These are phyloP conservation scores for Lasiodiplodia sp. DNA, from an alignment of 2,329 filamentous ascomycete species.

Conservation along the genomic window DNA sequence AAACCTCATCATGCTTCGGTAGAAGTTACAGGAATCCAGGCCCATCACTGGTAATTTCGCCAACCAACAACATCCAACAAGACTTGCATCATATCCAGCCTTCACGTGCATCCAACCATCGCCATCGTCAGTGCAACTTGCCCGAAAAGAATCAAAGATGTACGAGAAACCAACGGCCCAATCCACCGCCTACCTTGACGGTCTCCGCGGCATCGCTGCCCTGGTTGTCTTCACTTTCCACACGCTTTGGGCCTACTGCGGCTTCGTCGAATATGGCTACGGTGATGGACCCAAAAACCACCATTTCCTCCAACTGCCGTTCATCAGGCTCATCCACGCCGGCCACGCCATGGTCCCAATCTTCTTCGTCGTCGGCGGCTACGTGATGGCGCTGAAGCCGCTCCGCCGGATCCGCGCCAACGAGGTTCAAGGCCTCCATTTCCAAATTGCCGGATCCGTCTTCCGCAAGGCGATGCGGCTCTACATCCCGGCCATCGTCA, in stretches of 20 bases:
- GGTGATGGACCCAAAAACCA: constrained; percentile 28
- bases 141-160: not conserved
- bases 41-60: not conserved
- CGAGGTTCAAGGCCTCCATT: constrained; percentile 50
- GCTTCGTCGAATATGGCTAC: constrained; percentile 28
- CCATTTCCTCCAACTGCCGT: constrained; percentile 32
- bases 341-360: constrained; percentile 57
- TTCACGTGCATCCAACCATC: not conserved
- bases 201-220: constrained; percentile 20
- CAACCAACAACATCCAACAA: not conserved
- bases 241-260: constrained; percentile 21
- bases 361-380: constrained; percentile 58
- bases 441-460: constrained; percentile 51
- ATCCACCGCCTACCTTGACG: constrained; percentile 8
- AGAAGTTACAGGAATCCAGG: not conserved
- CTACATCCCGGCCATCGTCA: constrained; percentile 1
- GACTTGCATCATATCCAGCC: not conserved
- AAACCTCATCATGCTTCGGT: not conserved
- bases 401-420: constrained; percentile 48
- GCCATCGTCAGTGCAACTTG: not conserved
- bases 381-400: constrained; percentile 48
- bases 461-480: constrained; percentile 53
- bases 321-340: constrained; percentile 31
- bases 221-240: constrained; percentile 25
- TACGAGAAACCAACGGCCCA: not conserved